phyloP scores from a whole-genome alignment of 2,329 filamentous ascomycete species.

The Clathrospora elynae region DNA sequence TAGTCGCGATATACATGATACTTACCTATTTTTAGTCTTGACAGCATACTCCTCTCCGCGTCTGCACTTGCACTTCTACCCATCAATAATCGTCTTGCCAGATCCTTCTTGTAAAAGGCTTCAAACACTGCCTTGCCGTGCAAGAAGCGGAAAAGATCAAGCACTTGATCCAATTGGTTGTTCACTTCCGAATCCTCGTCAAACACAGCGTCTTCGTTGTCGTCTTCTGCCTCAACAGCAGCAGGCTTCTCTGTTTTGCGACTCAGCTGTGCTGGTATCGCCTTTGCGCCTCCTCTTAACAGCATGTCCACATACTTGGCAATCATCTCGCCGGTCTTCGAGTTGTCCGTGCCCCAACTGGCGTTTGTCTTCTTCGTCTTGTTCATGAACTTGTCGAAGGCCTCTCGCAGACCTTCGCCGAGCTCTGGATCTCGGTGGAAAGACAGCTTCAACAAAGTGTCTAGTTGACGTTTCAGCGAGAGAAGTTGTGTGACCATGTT shows the following conservation, averaged over 20 bases:
- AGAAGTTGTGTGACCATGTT: constrained; percentile 87
- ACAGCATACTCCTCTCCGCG: constrained; percentile 93
- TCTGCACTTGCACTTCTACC: constrained; percentile 90
- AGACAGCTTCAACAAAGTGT: constrained; percentile 74
- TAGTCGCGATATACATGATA: background rate
- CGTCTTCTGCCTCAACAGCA: constrained; percentile 66
- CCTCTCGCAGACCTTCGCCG: constrained; percentile 77
- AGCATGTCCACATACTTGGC: constrained; percentile 94
- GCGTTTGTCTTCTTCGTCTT: constrained; percentile 73
- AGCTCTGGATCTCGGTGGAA: constrained; percentile 80
- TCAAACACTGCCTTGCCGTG: constrained; percentile 98
- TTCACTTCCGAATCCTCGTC: constrained; percentile 94
- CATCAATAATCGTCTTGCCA: constrained; percentile 88
- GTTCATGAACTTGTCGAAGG: constrained; percentile 92
- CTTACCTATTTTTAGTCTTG: constrained; percentile 76
- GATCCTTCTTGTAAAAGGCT: constrained; percentile 98
- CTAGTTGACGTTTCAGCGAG: constrained; percentile 77
- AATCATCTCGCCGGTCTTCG: constrained; percentile 97
- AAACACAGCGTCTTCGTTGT: constrained; percentile 65
- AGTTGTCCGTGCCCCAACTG: constrained; percentile 80
- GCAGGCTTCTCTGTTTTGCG: constrained; percentile 60
- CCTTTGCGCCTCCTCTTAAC: constrained; percentile 84
- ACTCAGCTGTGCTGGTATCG: constrained; percentile 71
- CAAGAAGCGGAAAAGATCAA: constrained; percentile 96
- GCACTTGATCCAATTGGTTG: constrained; percentile 85